Percentiles rank a stretch among this genome's conserved stretches.
These are phyloP conservation scores for Vitis hybrid DNA, from an alignment of 177 flowering plant species.

Conservation along the genomic window DNA sequence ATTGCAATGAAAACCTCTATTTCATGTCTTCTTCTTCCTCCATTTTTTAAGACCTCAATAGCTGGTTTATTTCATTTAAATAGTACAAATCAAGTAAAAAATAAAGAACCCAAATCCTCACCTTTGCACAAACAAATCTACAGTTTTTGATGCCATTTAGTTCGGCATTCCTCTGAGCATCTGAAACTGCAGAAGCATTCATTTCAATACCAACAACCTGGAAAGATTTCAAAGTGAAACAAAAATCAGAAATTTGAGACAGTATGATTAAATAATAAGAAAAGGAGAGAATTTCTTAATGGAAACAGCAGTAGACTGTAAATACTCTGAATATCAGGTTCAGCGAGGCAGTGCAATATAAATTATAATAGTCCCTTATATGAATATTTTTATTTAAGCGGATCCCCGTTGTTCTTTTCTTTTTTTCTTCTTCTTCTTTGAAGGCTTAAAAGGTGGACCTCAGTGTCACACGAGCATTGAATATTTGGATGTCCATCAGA, in stretches of 20 bases:
- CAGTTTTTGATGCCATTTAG: slow-evolving; percentile 88
- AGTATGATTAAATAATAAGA: background rate
- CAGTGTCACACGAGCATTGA: background rate
- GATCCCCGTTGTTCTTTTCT: too few relatives aligned
- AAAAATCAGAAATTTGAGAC: background rate
- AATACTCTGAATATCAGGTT: too few relatives aligned
- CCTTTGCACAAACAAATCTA: slow-evolving; percentile 89
- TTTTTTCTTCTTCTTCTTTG: too few relatives aligned
- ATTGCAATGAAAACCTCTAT: too few relatives aligned
- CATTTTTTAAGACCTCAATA: too few relatives aligned
- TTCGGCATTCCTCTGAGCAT: slow-evolving; percentile 90
- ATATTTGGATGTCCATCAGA: background rate
- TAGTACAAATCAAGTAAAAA: background rate
- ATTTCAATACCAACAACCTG: slow-evolving; percentile 98
- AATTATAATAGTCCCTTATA: too few relatives aligned
- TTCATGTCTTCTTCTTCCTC: too few relatives aligned
- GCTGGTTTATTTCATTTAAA: background rate
- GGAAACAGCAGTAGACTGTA: too few relatives aligned
- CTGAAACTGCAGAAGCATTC: slow-evolving; percentile 95
- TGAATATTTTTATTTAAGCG: too few relatives aligned
- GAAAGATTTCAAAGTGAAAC: slow-evolving; percentile 10
- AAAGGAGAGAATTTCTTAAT: background rate
- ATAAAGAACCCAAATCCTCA: slow-evolving; percentile 21
- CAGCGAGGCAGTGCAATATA: too few relatives aligned
- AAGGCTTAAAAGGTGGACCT: too few relatives aligned